Base-by-base conservation (phyloP, 2,329 filamentous ascomycete genomes). In the Neonectria punicea region DNA sequence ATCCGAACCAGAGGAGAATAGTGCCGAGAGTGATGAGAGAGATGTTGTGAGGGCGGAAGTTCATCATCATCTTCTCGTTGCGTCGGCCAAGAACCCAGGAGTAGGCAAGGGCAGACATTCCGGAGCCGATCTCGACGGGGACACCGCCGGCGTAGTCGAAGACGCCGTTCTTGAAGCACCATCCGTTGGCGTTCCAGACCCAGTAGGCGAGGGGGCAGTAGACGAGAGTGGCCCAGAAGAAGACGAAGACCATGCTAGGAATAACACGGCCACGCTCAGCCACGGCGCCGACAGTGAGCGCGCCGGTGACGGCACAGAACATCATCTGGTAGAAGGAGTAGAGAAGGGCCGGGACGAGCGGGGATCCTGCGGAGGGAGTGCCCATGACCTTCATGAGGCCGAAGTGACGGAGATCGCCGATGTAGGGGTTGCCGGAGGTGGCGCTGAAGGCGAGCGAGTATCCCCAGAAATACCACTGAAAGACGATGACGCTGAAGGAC, bases 381-480 rank as follows among this genome's bases (percentile, higher is more conserved):
- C 88, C 96, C 73, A 97, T 86, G 2, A 93, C 93, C 76, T 94
- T 93, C 85, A 89, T 91, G 73, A 99, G 86, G 67, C 94, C 96
- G 74, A 98, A 97, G 80, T 97, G 92, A 73, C 90, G 87, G 61
- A 99, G 83, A 79, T 98, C 89, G 60, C 96, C 96, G 76, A 99
- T 98, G 83, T 92, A 98, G 58, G 93, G 92, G 82, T 93, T 98
- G 71, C 88, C 93, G 5, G 91, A 92, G 14, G 89, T 89, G 47
- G 87, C 85, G 76, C 92, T 96, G 82, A 98, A 98, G 57, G 95
- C 94, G 67, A 99, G 86, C 14, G 95, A 97, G 81, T 97, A 99
- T 41, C 96, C 96, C 95, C 96, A 98, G 80, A 99, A 98, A 77
- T 98, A 98, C 96, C 96, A 99, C 83, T 99, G 96, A 84, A 99